Base-by-base conservation (phyloP, 495 filamentous ascomycete species). In the Xylaria sp. region DNA sequence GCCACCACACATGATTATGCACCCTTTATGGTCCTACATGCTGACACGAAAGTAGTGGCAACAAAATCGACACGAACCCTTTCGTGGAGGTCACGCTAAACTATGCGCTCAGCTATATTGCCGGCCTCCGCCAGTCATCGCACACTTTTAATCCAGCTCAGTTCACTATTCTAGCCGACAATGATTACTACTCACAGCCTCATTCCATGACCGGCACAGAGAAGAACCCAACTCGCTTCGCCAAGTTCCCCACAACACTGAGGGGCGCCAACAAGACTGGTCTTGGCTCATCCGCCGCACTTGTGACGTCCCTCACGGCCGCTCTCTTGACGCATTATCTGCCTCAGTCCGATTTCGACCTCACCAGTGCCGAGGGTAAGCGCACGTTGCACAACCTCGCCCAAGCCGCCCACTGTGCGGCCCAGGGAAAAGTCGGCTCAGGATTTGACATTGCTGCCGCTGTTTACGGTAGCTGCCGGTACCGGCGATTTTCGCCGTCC, bases 381-480 rank as follows among this genome's bases (percentile, higher is more conserved):
- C 73, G 74, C 17, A 85, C 85, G 63, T 85, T 98, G 43, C 97
- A 99, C 82, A 98, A 98, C 79, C 88, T 99, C 41, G 90, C 95
- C 8, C 96, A 99, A 82, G 91, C 92, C 6, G 91, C 94, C 1
- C 96, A 99, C 82, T 97, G 95, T 78, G 93, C 95, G 3, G 96
- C 96, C 0, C 96, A 99, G 81, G 96, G 96, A 29, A 99, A 98
- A 80, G 90, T 99, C 7, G 96, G 96, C 59, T 95, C 92, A 3
- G 96, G 96, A 35, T 99, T 99, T 75, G 96, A 99, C 79, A 92
- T 99, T n/a, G 97, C 95, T 0, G 89, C 92, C 44, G 96, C 96
- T 14, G 92, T 96, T 44, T 97, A 94, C 76, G 96, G 96, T 17
- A 93, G 92, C 24, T 97, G 93, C 76, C 82, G 92, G 8, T 99